Conservation (phyloP, 495 filamentous ascomycete species). For the Hyaloscypha finlandica region DNA sequence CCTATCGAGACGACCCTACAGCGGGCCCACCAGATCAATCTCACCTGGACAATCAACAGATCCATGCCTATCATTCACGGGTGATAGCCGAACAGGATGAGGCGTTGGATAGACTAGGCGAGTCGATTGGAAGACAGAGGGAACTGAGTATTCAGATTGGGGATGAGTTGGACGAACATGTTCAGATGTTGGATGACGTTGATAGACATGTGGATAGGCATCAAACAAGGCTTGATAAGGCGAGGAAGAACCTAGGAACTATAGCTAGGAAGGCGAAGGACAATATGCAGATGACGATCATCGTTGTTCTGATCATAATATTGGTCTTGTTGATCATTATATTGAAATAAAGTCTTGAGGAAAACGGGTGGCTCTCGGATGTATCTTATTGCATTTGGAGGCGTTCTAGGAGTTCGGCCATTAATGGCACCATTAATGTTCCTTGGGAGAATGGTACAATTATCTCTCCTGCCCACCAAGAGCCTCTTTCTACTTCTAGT, state of each 20-base stretch:
- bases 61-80: constrained; percentile 79
- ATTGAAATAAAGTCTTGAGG: constrained; percentile 57
- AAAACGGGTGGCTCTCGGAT: background rate
- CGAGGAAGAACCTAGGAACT: constrained; percentile 66
- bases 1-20: constrained; percentile 54
- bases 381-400: constrained; percentile 19
- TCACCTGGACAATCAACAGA: constrained; percentile 77
- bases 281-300: constrained; percentile 77
- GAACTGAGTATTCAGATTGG: constrained; percentile 95
- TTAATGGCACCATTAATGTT: background rate
- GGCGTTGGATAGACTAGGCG: constrained; percentile 83
- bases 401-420: constrained; percentile 29
- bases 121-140: constrained; percentile 86
- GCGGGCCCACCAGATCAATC: constrained; percentile 55
- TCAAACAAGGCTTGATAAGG: constrained; percentile 69
- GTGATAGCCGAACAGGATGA: constrained; percentile 87
- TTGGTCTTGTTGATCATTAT: constrained; percentile 77
- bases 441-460: too few species aligned
- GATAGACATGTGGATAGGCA: constrained; percentile 83
- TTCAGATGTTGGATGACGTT: constrained; percentile 84
- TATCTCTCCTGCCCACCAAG: too few species aligned
- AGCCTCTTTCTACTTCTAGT: too few species aligned
- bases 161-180: constrained; percentile 90
- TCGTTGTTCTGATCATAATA: constrained; percentile 73
- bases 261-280: constrained; percentile 75